Base-by-base conservation (phyloP, 805 yeast species). In the Blastobotrys attinorum region DNA sequence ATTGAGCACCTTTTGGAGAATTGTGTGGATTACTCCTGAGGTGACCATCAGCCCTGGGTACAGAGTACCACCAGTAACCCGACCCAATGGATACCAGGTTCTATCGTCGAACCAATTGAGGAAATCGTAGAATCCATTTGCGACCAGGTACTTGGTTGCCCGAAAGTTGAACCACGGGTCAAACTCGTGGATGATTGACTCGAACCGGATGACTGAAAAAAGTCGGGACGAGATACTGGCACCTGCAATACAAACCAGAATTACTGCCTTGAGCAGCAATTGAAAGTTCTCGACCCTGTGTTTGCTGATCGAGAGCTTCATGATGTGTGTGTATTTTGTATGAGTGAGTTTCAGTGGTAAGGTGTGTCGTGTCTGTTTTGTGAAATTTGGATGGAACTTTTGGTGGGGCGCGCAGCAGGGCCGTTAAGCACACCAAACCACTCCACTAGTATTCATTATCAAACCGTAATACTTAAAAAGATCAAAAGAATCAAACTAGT, bases 21-120 rank as follows among this genome's bases (percentile, higher is more conserved):
- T 56, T 55, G 79, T 84, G 81, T 90, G 89, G 46, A 94, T 81
- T 18, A 85, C 73, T 18, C 95, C 94, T n/a, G 94, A 80, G 3
- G 98, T 87, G 21, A 94, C 96, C 99, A 92, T 92, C 53, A 94
- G 70, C 5, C 99, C 99, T 3, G 99, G 99, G 60, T 94, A 92
- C 49, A 92, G 66, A 1, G 98, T 94, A 46, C 99, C 98, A 55
- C 99, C 99, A 10, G 98, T 92, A 59, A 92, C 98, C 68, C 99
- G 77, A 17, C 99, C 99, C 53, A 92, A 72, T 16, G 99, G 99
- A 64, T 92, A 92, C 99, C 99, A 92, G 16, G 98, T 90, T 61
- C 96, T 78, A 63, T 90, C 97, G 63, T 92, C 98, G 58, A 92
- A 92, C 98, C 98, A 92, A 64, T 92, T 92, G 58, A 94, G 73